Base-by-base conservation (phyloP, 768 basidiomycete genomes). In the Roridomyces roridus region DNA sequence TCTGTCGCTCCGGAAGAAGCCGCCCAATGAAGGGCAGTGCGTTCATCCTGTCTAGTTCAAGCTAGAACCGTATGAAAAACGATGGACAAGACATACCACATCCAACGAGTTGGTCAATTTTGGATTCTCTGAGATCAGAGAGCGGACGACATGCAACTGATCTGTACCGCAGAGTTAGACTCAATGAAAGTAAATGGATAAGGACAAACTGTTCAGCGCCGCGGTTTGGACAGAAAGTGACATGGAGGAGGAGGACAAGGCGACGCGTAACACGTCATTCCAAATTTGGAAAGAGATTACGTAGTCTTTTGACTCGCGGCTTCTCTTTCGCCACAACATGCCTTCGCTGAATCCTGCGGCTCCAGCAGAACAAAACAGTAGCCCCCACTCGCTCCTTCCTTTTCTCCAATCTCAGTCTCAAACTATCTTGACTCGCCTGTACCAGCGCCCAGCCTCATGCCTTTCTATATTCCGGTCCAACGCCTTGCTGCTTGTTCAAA, bases 1-100 rank as follows among this genome's bases (percentile, higher is more conserved):
- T 91, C 89, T 51, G 84, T 69, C 36, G 87, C 81, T 46, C 90
- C 91, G 18, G 85, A 85, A 11, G 87, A 87, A 12, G 91, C 85
- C 53, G 91, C 89, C 91, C 91, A 93, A 66, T 94, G 92, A n/a
- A 94, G 73, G 9, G 92, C 83, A 0, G 92, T 91, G 29, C 92
- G 80, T 35, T 80, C 87, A 68, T 94, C 92, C 91, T 92, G 41
- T 24, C 20, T 17, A 31, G 50, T 10, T 24, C 49, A 25, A 43
- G 36, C 55, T 59, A 40, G 25, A 24, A 17, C 39, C 39, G 15
- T 5, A 34, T 20, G n/a, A 42, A 47, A 34, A 3, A 14, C 28
- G 25, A n/a, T n/a, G n/a, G n/a, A 43, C 20, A 12, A 1, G 17
- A 57, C 76, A 47, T 73, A 92, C 91, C 63, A 69, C 78, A 70